phyloP scores from a whole-genome alignment of 2,329 filamentous ascomycete species.

The Pestalotiopsis sp. region DNA sequence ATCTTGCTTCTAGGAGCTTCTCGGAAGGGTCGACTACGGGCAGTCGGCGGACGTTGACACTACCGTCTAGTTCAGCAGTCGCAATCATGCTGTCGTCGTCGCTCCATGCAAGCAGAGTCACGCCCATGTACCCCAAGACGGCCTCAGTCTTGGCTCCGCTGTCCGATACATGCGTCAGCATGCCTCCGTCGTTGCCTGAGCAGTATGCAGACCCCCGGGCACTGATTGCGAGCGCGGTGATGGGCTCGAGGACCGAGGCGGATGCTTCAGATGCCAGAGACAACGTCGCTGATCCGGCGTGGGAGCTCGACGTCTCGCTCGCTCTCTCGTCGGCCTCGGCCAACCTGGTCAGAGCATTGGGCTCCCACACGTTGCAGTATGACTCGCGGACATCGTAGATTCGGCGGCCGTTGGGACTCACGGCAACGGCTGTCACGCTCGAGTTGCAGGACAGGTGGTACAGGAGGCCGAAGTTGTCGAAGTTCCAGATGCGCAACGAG shows the following conservation, averaged over 20 bases:
- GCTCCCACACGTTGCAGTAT: background rate
- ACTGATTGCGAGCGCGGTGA: background rate
- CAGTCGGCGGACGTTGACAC: too few species aligned
- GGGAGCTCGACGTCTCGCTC: background rate
- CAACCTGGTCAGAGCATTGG: background rate
- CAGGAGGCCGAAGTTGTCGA: background rate
- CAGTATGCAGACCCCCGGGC: too few species aligned
- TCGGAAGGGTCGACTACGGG: too few species aligned
- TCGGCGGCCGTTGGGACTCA: background rate
- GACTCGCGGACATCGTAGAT: background rate
- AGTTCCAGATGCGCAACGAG: background rate
- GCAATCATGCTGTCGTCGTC: too few species aligned
- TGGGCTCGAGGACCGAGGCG: background rate
- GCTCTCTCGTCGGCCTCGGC: background rate
- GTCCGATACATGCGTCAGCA: too few species aligned
- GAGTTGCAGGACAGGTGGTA: background rate
- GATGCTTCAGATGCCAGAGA: background rate
- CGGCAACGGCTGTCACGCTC: background rate
- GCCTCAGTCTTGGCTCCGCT: too few species aligned
- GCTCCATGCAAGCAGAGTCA: too few species aligned
- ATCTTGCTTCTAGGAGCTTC: too few species aligned
- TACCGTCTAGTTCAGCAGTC: too few species aligned
- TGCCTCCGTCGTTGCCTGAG: too few species aligned
- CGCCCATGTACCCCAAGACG: too few species aligned
- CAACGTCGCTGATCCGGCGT: background rate